Conservation (phyloP, 2,329 filamentous ascomycete species). For the Exutisphaerella laricina region DNA sequence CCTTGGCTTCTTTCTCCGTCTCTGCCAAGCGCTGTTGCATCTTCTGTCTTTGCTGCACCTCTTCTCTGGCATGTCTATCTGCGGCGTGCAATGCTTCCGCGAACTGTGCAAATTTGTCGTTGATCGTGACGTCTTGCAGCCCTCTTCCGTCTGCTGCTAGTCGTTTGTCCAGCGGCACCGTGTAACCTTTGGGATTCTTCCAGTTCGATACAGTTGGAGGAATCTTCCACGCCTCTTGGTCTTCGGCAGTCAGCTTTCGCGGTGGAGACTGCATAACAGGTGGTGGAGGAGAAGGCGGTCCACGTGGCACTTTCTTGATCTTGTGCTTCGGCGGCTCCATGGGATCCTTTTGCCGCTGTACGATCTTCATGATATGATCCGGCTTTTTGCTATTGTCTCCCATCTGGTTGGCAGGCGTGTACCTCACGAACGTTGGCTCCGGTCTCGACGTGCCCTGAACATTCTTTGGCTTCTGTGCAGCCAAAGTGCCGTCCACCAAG, state of each 20-base stretch:
- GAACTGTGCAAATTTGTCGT: conserved; percentile 97
- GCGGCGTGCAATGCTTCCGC: conserved; percentile 91
- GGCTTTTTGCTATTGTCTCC: conserved; percentile 79
- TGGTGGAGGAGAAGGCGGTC: conserved; percentile 85
- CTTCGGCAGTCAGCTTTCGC: conserved; percentile 89
- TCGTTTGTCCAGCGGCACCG: conserved; percentile 90
- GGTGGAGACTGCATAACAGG: conserved; percentile 94
- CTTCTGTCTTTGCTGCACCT: conserved; percentile 81
- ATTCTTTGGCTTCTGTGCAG: conserved; percentile 93
- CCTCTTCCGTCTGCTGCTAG: conserved; percentile 88
- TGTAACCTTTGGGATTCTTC: conserved; percentile 99
- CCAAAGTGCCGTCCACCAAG: conserved; percentile 77
- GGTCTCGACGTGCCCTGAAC: conserved; percentile 73
- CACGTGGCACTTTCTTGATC: conserved; percentile 94
- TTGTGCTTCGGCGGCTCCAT: conserved; percentile 99
- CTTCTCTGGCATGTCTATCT: conserved; percentile 88
- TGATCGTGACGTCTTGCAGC: conserved; percentile 89
- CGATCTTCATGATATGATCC: conserved; percentile 97
- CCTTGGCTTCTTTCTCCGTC: conserved; percentile 92
- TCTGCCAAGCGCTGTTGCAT: conserved; percentile 97
- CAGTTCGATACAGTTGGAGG: conserved; percentile 90
- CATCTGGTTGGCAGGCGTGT: conserved; percentile 96
- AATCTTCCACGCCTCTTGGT: conserved; percentile 95
- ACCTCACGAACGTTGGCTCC: conserved; percentile 89
- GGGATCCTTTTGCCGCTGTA: conserved; percentile 86